Evolutionary conservation across 2,329 filamentous ascomycete genomes (phyloP).

Genomic region (Nemania serpens): DNA sequence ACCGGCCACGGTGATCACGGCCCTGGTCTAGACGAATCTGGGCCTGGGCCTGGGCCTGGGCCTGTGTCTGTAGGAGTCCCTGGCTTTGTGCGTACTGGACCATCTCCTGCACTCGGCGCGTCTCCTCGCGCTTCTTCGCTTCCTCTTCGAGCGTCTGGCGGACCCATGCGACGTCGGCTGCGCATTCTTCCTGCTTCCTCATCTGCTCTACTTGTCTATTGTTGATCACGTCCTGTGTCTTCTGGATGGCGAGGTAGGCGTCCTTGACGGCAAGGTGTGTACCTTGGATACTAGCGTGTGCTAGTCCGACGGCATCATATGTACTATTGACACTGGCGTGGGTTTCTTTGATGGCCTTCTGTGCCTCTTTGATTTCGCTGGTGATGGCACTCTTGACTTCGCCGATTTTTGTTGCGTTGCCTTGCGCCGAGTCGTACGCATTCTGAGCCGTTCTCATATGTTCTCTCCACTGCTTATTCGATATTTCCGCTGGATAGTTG

Average conservation of each 20-base stretch:
- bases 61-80: slow-evolving; percentile 23
- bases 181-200: slow-evolving; percentile 31
- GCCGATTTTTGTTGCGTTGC: slow-evolving; percentile 29
- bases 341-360: slow-evolving; percentile 27
- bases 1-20: slow-evolving; percentile 3
- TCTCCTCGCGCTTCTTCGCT: slow-evolving; percentile 32
- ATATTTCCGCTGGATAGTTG: slow-evolving; percentile 27
- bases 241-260: slow-evolving; percentile 27
- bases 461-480: slow-evolving; percentile 30
- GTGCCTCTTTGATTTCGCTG: slow-evolving; percentile 27
- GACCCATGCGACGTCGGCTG: slow-evolving; percentile 31
- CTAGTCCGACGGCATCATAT: slow-evolving; percentile 23
- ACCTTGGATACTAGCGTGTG: slow-evolving; percentile 12
- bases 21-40: background rate
- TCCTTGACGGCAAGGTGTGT: slow-evolving; percentile 28
- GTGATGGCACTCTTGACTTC: slow-evolving; percentile 15
- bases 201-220: slow-evolving; percentile 28
- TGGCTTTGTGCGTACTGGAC: slow-evolving; percentile 33
- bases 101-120: slow-evolving; percentile 27
- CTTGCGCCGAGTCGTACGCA: slow-evolving; percentile 21
- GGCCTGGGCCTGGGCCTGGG: too few species aligned
- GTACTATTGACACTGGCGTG: slow-evolving; percentile 23
- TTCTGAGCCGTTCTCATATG: slow-evolving; percentile 28
- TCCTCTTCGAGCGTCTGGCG: slow-evolving; percentile 34
- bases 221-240: slow-evolving; percentile 30